Evolutionary conservation across 2,329 filamentous ascomycete species (phyloP).

Genomic region (Trichoderma aggressivum): DNA sequence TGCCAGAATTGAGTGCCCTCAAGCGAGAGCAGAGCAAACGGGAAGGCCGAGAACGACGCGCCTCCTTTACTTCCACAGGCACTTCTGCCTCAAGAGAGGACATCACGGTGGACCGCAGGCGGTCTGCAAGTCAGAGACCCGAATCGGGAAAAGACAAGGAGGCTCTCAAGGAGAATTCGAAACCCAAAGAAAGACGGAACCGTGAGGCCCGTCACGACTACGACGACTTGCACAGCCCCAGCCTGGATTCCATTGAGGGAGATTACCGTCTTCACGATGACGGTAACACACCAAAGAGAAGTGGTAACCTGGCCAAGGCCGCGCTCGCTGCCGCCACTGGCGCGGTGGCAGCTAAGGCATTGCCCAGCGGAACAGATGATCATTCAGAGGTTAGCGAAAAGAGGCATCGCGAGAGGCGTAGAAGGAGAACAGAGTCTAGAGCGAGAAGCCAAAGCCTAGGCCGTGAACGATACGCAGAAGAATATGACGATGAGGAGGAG

Average conservation of each 20-base stretch:
- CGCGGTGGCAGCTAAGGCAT: constrained; percentile 34
- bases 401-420: constrained; percentile 49
- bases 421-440: constrained; percentile 48
- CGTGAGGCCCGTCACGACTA: constrained; percentile 55
- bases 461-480: constrained; percentile 46
- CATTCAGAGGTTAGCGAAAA: constrained; percentile 48
- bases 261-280: constrained; percentile 33
- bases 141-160: constrained; percentile 57
- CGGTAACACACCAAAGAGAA: constrained; percentile 45
- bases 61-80: constrained; percentile 58
- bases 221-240: constrained; percentile 47
- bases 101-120: constrained; percentile 56
- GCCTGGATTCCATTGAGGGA: constrained; percentile 46
- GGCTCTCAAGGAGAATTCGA: constrained; percentile 48
- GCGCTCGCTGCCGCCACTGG: constrained; percentile 45
- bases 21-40: constrained; percentile 85
- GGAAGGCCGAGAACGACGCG: constrained; percentile 56
- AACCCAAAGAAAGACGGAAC: constrained; percentile 44
- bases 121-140: constrained; percentile 55
- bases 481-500: constrained; percentile 56
- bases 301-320: constrained; percentile 43
- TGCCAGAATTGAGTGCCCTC: constrained; percentile 87
- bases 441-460: constrained; percentile 43
- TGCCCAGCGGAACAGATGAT: constrained; percentile 35
- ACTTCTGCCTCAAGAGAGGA: constrained; percentile 55